A percentile compares a stretch with the other conserved stretches of the same genome.
Conservation (phyloP, 2,329 filamentous ascomycete species). For the Cercospora zeina region DNA sequence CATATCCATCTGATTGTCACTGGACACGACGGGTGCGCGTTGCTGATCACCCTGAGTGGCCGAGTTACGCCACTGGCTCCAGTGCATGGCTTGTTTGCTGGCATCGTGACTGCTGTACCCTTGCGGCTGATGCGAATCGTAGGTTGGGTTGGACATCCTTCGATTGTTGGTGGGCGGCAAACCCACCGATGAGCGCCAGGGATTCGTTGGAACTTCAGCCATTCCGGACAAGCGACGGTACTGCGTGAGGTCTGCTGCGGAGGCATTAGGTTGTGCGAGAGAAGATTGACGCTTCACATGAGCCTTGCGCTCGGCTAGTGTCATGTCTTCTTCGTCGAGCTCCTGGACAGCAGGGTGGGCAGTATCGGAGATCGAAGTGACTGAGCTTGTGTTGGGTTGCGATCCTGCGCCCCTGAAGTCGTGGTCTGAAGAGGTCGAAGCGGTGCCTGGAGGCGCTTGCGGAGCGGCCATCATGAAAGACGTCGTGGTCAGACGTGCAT, state of each 20-base stretch:
- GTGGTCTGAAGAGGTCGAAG: constrained; percentile 19
- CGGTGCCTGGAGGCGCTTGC: constrained; percentile 31
- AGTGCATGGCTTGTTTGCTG: constrained; percentile 47
- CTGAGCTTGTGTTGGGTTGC: constrained; percentile 23
- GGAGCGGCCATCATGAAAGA: constrained; percentile 42
- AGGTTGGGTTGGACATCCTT: constrained; percentile 35
- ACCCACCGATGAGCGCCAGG: constrained; percentile 1
- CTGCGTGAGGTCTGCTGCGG: constrained; percentile 10
- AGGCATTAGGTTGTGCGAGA: constrained; percentile 17
- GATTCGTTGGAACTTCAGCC: constrained; percentile 11
- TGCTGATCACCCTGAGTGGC: constrained; percentile 47
- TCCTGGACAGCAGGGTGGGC: constrained; percentile 26
- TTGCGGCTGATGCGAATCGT: constrained; percentile 59
- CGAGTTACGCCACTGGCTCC: constrained; percentile 59
- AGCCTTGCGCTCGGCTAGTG: constrained; percentile 63
- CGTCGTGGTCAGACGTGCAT: constrained; percentile 43
- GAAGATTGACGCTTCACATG: constrained; percentile 38
- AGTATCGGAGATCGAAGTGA: constrained; percentile 26
- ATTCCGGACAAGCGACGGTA: constrained; percentile 15
- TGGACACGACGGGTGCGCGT: constrained; percentile 28
- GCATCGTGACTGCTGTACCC: constrained; percentile 49
- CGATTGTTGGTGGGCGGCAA: constrained; percentile 17
- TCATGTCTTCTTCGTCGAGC: constrained; percentile 64
- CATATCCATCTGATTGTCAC: constrained; percentile 47
- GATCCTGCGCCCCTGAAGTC: constrained; percentile 16